Evolutionary conservation across 495 filamentous ascomycete genomes (phyloP).

Genomic region (Aspergillus indologenus): DNA sequence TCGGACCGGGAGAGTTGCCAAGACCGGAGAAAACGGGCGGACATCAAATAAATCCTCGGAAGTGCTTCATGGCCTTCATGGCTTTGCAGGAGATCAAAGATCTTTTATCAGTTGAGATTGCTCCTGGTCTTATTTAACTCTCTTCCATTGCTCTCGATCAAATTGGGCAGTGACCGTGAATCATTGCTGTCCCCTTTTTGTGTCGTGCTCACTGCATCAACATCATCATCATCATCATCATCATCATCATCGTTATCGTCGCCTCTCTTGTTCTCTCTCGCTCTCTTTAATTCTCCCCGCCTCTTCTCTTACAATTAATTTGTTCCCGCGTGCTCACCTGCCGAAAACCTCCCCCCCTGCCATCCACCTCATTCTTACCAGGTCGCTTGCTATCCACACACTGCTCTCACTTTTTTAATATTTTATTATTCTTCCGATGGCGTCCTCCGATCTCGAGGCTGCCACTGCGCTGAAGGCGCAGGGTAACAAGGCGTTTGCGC

Average conservation of each 20-base stretch:
- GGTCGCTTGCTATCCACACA: conserved; percentile 6
- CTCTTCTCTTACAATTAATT: background rate
- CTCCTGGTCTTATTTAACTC: background rate
- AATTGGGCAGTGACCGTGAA: too few relatives aligned
- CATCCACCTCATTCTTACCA: background rate
- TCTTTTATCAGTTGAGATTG: background rate
- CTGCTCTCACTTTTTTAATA: conserved; percentile 13
- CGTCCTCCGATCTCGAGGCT: conserved; percentile 55
- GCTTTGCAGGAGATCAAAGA: background rate
- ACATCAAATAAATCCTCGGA: conserved; percentile 11
- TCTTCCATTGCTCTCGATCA: too few relatives aligned
- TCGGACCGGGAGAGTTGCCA: conserved; percentile 21
- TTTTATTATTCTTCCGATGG: conserved; percentile 29
- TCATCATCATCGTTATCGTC: background rate
- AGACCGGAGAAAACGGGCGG: conserved; percentile 18
- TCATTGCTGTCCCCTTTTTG: too few relatives aligned
- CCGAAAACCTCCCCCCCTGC: conserved; percentile 13
- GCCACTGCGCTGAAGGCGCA: conserved; percentile 84
- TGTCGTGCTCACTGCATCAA: background rate
- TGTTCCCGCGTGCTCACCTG: conserved; percentile 37
- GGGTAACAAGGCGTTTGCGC: conserved; percentile 88
- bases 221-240: background rate
- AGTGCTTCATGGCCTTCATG: too few relatives aligned
- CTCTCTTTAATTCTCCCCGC: conserved; percentile 10
- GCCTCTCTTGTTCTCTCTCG: too few relatives aligned